phyloP scores from a whole-genome alignment of 2,329 filamentous ascomycete species.

The Rugonectria rugulosa region DNA sequence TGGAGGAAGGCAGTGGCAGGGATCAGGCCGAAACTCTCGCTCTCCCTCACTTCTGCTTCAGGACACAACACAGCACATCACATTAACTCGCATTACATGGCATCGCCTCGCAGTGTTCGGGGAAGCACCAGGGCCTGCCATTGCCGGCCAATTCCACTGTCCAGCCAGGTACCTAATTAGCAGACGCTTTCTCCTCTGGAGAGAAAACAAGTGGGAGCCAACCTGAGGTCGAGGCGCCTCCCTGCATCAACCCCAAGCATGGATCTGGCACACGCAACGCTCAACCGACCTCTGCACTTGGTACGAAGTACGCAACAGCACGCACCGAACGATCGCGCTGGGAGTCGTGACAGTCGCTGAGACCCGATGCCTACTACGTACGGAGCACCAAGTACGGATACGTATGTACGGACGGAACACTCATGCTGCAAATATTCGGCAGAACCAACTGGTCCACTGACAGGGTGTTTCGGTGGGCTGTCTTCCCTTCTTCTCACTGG shows the following conservation, averaged over 20 bases:
- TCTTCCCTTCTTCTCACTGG: neutral
- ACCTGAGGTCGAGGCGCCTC: neutral
- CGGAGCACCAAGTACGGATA: no score
- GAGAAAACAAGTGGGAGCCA: slow-evolving; percentile 1
- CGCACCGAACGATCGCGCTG: no score
- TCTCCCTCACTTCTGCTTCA: neutral
- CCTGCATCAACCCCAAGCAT: no score
- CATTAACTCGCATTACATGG: neutral
- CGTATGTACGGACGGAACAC: no score
- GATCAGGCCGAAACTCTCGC: slow-evolving; percentile 17
- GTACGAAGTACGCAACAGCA: no score
- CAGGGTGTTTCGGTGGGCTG: slow-evolving; percentile 4
- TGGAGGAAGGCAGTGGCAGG: slow-evolving; percentile 3
- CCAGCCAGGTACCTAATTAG: slow-evolving; percentile 8
- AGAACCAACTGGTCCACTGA: slow-evolving; percentile 1
- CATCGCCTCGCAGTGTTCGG: neutral
- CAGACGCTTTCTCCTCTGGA: neutral
- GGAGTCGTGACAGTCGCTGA: no score
- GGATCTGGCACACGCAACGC: no score
- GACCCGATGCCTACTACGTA: no score
- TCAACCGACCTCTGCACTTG: no score
- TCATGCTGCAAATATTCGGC: neutral
- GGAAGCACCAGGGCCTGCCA: no score
- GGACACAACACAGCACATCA: neutral
- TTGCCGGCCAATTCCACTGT: slow-evolving; percentile 1